Base-by-base conservation (phyloP, 2,329 filamentous ascomycete species). In the Ophiostoma montium region DNA sequence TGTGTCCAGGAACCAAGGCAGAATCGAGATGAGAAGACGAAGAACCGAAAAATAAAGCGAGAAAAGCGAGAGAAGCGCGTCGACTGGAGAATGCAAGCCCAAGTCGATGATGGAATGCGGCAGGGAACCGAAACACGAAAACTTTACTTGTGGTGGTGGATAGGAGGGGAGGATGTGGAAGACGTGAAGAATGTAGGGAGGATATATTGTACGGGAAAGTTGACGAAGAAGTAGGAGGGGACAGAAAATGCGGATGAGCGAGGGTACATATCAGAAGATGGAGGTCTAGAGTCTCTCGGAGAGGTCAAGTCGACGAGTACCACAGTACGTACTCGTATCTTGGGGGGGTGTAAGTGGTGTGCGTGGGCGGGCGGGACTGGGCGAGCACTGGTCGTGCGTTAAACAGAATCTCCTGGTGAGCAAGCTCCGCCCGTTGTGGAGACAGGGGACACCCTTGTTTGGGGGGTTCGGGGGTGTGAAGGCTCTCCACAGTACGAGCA, bases 341-440 rank as follows among this genome's bases (percentile, higher is more conserved):
- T 27, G 15, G 21, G 8, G n/a, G 38, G 23, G 39, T 42, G 39
- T 42, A 41, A 31, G 35, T 47, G 21, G 35, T 39, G 46, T 32
- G 46, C 23, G 35, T 38, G 36, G 16, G 46, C 27, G 13, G 9
- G 3, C 15, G 21, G 39, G 21, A 8, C 13, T 31, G 3, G n/a
- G 19, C 11, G 32, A 46, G 44, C n/a, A 35, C 41, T 35, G 46
- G 42, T 51, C 47, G 50, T 51, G 50, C 42, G 48, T 42, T 35
- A 46, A 42, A 35, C 41, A 27, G 42, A 46, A 35, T 27, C 23
- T 27, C 23, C 23, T 27, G 23, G 23, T 27, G 47, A 35, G n/a
- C 12, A 38, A 52, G 35, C 46, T 49, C 50, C 50, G 35, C 50
- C 49, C 41, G 42, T 48, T 42, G 46, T 42, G 46, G 50, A 42